Conservation (phyloP, 73 alveolate genomes). For the Paramecium octaurelia region DNA sequence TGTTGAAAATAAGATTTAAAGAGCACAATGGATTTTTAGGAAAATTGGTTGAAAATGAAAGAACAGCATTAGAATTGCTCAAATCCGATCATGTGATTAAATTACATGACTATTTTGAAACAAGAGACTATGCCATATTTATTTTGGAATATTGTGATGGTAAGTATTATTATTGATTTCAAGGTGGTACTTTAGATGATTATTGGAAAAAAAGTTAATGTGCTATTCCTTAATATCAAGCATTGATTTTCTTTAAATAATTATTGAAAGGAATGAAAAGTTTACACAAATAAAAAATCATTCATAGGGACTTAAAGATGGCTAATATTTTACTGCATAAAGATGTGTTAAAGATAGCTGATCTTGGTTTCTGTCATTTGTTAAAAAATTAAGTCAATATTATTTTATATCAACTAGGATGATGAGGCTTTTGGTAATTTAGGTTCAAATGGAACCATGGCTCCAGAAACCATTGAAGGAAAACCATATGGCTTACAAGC, state of each 20-base stretch:
- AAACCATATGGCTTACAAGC: slow-evolving; percentile 11
- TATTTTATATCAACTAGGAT: not conserved
- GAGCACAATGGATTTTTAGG: slow-evolving; percentile 19
- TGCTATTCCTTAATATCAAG: not conserved
- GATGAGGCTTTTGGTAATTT: not conserved
- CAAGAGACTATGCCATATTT: not conserved
- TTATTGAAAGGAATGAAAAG: slow-evolving; percentile 31
- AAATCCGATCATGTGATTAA: not conserved
- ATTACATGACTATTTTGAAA: not conserved
- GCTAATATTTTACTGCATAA: not conserved
- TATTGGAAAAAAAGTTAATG: not conserved
- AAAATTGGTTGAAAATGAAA: not conserved
- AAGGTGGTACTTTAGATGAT: not conserved
- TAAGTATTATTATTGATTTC: not conserved
- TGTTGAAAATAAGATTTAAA: not conserved
- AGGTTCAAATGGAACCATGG: not conserved
- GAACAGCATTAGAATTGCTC: not conserved
- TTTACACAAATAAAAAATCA: slow-evolving; percentile 22
- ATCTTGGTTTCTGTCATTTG: slow-evolving; percentile 20
- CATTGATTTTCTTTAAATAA: slow-evolving; percentile 15
- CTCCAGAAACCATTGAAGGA: not conserved
- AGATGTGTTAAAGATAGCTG: not conserved
- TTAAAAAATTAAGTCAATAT: not conserved
- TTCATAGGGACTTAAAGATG: slow-evolving; percentile 59
- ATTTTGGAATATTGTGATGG: slow-evolving; percentile 43